Evolutionary conservation across 805 yeast genomes (phyloP), one percentile per base, ranked within the genome.

Genomic region (Helenozyma rhizophorensis): DNA sequence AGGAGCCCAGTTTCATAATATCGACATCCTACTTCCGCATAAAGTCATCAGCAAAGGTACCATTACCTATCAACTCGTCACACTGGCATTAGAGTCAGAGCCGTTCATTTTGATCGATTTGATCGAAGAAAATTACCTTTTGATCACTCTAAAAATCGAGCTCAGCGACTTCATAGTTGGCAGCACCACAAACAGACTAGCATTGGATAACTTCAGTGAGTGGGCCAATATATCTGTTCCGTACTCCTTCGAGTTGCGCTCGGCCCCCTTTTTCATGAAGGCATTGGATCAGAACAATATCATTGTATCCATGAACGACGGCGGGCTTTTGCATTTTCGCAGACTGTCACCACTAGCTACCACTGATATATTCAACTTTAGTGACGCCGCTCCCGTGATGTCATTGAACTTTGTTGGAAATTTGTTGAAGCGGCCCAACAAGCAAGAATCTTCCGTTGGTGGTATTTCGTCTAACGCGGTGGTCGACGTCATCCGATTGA

Each of bases 141-240:
- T 82, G 15, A 63, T 78, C 25, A 74, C 85, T 0, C 41, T 79
- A 21, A 48, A 55, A 3, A 40, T 83, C 18, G 55, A 61, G 12
- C 41, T 70, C 8, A 46, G 59, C 3, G 68, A 72, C 34, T 80
- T 82, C 41, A 26, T 43, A 4, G 33, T 42, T 14, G 45, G 47
- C 9, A 37, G 47, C 16, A 32, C 40, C 3, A 42, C 39, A 6
- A 29, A 44, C 26, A 33, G 47, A 12, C 52, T 59, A 27, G 34
- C 43, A 3, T 42, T 62, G 27, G 53, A 52, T 24, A 61, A 57
- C 22, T 59, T 73, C 34, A 51, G 54, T 32, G 59, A 70, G 27
- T 86, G 94, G 93, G 76, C 85, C 34, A 68, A 68, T 38, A 75
- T 80, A 33, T 72, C 83, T 6, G 72, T 74, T 23, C 89, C 93